A percentile compares a stretch with the other conserved stretches of the same genome.
These are phyloP conservation scores for Cinnamomum micranthum DNA, from an alignment of 164 flowering plant species.

Conservation along the genomic window DNA sequence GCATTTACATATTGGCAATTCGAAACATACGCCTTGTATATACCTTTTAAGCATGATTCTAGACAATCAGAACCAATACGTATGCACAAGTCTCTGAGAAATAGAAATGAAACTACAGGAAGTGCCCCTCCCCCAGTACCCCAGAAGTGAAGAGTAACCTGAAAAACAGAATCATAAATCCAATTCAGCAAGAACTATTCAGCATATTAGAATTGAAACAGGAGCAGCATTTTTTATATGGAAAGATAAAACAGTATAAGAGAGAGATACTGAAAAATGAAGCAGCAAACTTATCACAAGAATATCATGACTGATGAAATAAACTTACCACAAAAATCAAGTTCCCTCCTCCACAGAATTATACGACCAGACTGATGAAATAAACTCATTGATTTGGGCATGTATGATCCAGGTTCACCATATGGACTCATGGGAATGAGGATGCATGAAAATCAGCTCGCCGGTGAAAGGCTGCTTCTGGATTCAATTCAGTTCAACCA, in stretches of 20 bases:
- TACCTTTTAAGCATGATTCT: slow-evolving; percentile 80
- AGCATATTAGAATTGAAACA: neutral
- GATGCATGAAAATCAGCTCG: too few relatives aligned
- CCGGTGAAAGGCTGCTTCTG: too few relatives aligned
- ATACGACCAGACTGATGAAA: neutral
- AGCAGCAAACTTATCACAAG: too few relatives aligned
- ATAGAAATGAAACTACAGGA: slow-evolving; percentile 74
- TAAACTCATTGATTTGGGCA: neutral
- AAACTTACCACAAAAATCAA: too few relatives aligned
- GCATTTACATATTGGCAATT: slow-evolving; percentile 77
- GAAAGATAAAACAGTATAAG: too few relatives aligned
- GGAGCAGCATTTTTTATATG: too few relatives aligned
- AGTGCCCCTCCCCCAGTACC: slow-evolving; percentile 92
- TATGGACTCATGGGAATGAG: too few relatives aligned
- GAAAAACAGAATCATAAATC: slow-evolving; percentile 21
- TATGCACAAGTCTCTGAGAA: slow-evolving; percentile 75
- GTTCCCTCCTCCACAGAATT: too few relatives aligned
- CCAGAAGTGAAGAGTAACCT: slow-evolving; percentile 94
- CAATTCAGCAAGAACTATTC: slow-evolving; percentile 2
- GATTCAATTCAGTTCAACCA: too few relatives aligned
- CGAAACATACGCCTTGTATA: slow-evolving; percentile 87
- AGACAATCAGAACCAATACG: slow-evolving; percentile 84
- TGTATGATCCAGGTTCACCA: too few relatives aligned
- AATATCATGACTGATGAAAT: too few relatives aligned
- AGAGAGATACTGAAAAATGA: too few relatives aligned